Base-by-base conservation (phyloP, 805 yeast genomes). In the Hanseniaspora nectarophila region DNA sequence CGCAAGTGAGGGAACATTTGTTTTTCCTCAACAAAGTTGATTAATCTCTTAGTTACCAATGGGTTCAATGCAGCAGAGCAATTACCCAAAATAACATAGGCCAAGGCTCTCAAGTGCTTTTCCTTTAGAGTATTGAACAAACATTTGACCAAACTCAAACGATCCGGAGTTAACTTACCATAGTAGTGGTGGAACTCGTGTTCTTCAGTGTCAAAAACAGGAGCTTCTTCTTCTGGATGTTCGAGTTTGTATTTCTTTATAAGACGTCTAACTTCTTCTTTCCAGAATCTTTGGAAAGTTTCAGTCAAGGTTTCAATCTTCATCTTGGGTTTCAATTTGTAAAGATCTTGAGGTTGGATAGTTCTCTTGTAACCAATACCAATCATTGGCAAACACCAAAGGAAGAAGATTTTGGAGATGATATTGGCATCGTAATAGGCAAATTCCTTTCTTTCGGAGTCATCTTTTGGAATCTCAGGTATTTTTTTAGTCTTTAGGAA, bases 341-440 rank as follows among this genome's bases (percentile, higher is more conserved):
- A 77, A 57, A 77, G 60, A 60, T 78, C 82, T 20, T 70, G 67
- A 0, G 74, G 73, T 37, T 67, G 68, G 43, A 78, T 59, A 2
- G 81, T 77, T 56, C 82, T 66, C 58, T 73, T 73, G 61, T 78
- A 78, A 1, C 82, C 82, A 10, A 70, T 68, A 7, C 57, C 58
- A 68, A 78, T 62, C 49, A 78, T 56, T 1, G 82, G 81, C 24
- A 60, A 55, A 53, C 78, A 56, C 81, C 82, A 78, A 70, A 73
- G 16, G 34, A 55, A 52, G 20, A 55, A 55, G 0, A 71, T 56
- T 55, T 73, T 65, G 12, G 69, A 71, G 1, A 78, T n/a, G 1
- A 61, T 49, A 55, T 73, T 76, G 0, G 71, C 57, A 31, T 59
- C 64, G 13, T 64, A 66, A 68, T 78, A 70, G 1, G 82, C 82